Conservation (phyloP, 2,329 filamentous ascomycete species). For the Beauveria bassiana region DNA sequence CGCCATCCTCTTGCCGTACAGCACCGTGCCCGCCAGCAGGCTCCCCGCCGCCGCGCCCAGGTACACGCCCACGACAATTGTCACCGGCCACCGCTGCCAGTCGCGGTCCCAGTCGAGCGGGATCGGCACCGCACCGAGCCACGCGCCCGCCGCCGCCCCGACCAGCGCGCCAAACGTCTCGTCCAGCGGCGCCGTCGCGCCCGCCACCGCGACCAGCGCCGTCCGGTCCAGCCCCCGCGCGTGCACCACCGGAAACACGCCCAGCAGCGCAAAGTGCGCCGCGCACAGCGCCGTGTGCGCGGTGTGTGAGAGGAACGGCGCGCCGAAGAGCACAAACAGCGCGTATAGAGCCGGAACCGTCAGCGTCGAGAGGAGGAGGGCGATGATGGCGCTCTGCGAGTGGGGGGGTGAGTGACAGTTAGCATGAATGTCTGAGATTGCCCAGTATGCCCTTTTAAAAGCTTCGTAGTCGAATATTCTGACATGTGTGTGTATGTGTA, state of each 20-base stretch:
- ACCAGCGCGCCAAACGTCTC: slow-evolving; percentile 74
- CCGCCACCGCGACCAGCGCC: slow-evolving; percentile 64
- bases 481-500: not conserved
- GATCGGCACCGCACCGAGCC: slow-evolving; percentile 91
- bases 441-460: too few species aligned
- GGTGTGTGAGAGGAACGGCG: slow-evolving; percentile 76
- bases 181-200: slow-evolving; percentile 65
- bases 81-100: slow-evolving; percentile 97
- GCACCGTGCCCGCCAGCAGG: slow-evolving; percentile 45
- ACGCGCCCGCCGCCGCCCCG: slow-evolving; percentile 75
- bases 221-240: slow-evolving; percentile 67
- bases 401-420: not conserved
- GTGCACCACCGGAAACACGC: slow-evolving; percentile 75
- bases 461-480: not conserved
- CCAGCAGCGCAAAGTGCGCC: slow-evolving; percentile 72
- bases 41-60: slow-evolving; percentile 68
- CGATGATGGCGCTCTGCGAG: slow-evolving; percentile 36
- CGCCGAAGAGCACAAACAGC: slow-evolving; percentile 79
- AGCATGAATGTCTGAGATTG: too few species aligned
- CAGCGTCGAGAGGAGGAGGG: slow-evolving; percentile 55
- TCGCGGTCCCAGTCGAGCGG: slow-evolving; percentile 98
- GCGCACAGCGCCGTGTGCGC: slow-evolving; percentile 72
- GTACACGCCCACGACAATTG: slow-evolving; percentile 77
- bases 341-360: slow-evolving; percentile 57
- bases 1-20: slow-evolving; percentile 37